Percentiles rank a stretch among this genome's conserved stretches.
phyloP scores from a whole-genome alignment of 257 asterid genomes.

The Fraxinus pennsylvanica region DNA sequence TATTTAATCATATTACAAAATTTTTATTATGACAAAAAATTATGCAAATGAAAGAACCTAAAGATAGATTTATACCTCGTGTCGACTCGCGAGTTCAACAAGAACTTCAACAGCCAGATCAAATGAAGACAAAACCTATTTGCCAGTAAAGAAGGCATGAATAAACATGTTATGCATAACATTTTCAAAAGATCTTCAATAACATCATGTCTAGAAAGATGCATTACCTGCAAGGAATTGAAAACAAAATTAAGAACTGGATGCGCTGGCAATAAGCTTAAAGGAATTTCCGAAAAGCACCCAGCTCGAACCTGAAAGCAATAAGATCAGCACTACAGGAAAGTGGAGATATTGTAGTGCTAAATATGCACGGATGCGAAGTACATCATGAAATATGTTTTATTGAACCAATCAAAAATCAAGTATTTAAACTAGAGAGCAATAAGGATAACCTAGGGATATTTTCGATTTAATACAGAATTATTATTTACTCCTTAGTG shows the following conservation, averaged over 20 bases:
- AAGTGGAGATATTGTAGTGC: conserved; percentile 18
- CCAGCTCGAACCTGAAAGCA: conserved; percentile 85
- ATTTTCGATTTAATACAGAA: neutral
- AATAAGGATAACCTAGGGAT: neutral
- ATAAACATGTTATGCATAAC: conserved; percentile 19
- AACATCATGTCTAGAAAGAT: conserved; percentile 20
- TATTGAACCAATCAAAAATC: conserved; percentile 11
- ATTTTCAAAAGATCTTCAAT: conserved; percentile 26
- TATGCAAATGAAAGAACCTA: conserved; percentile 15
- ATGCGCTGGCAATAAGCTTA: conserved; percentile 60
- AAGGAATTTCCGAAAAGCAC: conserved; percentile 73
- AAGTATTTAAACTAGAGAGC: conserved; percentile 3
- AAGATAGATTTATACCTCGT: conserved; percentile 60
- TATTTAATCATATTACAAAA: conserved; percentile 13
- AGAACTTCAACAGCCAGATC: conserved; percentile 84
- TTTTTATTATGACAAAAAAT: conserved; percentile 3
- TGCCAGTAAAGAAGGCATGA: conserved; percentile 16
- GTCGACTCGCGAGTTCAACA: conserved; percentile 73
- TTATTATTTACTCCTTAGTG: neutral
- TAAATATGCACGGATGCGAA: conserved; percentile 13
- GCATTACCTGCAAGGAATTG: conserved; percentile 73
- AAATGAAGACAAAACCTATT: conserved; percentile 68
- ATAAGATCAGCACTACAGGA: conserved; percentile 28
- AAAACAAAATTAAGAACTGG: conserved; percentile 74
- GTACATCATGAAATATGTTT: conserved; percentile 18